Evolutionary conservation across 1,284 basidiomycete species (phyloP).

Genomic region (Boletellus deceptivus): DNA sequence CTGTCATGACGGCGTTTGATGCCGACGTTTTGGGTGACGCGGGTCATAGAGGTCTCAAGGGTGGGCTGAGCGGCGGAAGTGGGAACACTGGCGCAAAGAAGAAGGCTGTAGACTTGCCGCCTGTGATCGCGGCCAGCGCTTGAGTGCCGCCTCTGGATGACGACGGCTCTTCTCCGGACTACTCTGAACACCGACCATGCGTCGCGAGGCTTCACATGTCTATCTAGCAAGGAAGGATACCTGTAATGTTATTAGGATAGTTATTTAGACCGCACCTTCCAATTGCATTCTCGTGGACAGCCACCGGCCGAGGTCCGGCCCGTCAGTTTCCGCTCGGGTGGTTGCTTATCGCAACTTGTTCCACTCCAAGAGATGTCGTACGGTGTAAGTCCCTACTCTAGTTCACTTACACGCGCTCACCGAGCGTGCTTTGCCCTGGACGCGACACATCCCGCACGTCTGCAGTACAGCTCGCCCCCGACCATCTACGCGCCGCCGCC

Average conservation of each 20-base stretch:
- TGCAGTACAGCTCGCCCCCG: slow-evolving; percentile 28
- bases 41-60: slow-evolving; percentile 10
- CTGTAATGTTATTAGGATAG: slow-evolving; percentile 36
- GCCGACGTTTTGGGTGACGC: slow-evolving; percentile 1
- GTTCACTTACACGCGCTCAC: background rate
- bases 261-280: slow-evolving; percentile 13
- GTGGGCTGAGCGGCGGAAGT: slow-evolving; percentile 13
- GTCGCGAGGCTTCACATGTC: no score
- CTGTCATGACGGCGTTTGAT: slow-evolving; percentile 10
- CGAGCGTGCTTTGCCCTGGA: background rate
- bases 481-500: slow-evolving; percentile 8
- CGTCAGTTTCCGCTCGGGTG: background rate
- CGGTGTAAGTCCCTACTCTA: slow-evolving; percentile 15
- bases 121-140: slow-evolving; percentile 54
- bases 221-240: slow-evolving; percentile 26
- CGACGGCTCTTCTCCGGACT: background rate
- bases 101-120: slow-evolving; percentile 39
- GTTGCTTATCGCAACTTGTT: slow-evolving; percentile 9
- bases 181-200: background rate
- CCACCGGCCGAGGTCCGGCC: background rate
- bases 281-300: no score
- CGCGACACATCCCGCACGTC: no score
- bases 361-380: slow-evolving; percentile 19
- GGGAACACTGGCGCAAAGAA: slow-evolving; percentile 33
- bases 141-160: slow-evolving; percentile 23